Percentiles rank a stretch among this genome's conserved stretches.
Conservation (phyloP, 2,329 filamentous ascomycete genomes). For the Xylaria sp. region DNA sequence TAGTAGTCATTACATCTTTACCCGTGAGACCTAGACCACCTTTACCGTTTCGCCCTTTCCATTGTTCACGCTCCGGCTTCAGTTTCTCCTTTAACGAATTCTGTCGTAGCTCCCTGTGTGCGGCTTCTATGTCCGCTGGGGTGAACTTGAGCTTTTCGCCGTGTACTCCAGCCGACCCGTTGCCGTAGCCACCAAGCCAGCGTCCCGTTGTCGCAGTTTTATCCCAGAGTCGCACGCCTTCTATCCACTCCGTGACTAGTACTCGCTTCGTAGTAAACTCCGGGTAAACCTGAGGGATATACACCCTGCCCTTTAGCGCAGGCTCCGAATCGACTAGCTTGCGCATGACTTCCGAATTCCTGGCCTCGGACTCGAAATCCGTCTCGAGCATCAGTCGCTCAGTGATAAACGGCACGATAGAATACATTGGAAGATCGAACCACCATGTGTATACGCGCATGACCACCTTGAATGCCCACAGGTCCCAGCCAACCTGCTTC, state of each 20-base stretch:
- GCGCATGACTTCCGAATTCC: constrained; percentile 88
- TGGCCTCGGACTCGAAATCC: constrained; percentile 91
- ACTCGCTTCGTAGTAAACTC: constrained; percentile 86
- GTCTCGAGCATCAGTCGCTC: constrained; percentile 94
- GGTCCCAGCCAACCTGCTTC: constrained; percentile 90
- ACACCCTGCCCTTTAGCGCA: constrained; percentile 80
- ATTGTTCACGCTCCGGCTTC: constrained; percentile 83
- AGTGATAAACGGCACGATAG: constrained; percentile 89
- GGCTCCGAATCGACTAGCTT: constrained; percentile 79
- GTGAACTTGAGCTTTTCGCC: constrained; percentile 68
- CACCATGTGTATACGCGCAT: constrained; percentile 83
- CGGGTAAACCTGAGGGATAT: constrained; percentile 85
- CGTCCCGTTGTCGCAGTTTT: constrained; percentile 80
- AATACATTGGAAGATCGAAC: constrained; percentile 95
- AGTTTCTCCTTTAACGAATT: constrained; percentile 68
- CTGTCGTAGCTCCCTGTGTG: constrained; percentile 60
- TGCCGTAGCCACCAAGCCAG: constrained; percentile 82
- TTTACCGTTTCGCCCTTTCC: constrained; percentile 76
- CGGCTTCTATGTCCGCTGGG: constrained; percentile 59
- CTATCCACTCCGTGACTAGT: constrained; percentile 97
- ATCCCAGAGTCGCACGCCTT: constrained; percentile 93
- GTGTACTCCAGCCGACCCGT: constrained; percentile 81
- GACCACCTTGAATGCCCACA: constrained; percentile 94
- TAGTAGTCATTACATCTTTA: constrained; percentile 93
- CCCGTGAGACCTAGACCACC: constrained; percentile 87